Evolutionary conservation across 2,329 filamentous ascomycete species (phyloP), one percentile per base, ranked within the genome.

Genomic region (Aphanoascus verrucosus): DNA sequence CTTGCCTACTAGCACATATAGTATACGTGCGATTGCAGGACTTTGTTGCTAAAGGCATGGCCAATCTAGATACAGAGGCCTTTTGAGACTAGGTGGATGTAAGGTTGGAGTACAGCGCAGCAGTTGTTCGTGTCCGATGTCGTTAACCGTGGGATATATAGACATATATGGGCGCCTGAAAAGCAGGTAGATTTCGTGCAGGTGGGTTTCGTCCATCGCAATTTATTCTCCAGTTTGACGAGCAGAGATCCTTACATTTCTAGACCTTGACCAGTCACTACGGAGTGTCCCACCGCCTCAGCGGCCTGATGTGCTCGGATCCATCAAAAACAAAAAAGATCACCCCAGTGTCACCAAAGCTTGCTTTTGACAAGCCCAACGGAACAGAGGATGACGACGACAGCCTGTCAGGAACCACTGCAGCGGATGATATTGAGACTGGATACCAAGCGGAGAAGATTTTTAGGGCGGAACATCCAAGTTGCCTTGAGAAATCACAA

Each of bases 121-220:
- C 9, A 15, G 3, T 4, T 2, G 6, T 37, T 37, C 19, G 20
- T 38, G 14, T 46, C 28, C 15, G 17, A 12, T 11, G 9, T 19
- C 19, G 12, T 37, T 53, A 28, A 53, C 14, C 28, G 6, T 35
- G 34, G 19, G 15, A 35, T 47, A 40, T 34, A 35, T 57, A 83
- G 80, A 59, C 86, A 88, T 57, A 76, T 89, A 23, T 89, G 84
- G 82, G 75, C 79, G 45, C 84, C 84, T 0, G 78, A 80, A 60
- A 66, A 68, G 15, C 83, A 88, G 60, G 72, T 70, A 35, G 72
- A 77, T 2, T 63, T 77, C 8, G 73, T 88, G 43, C 71, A 73
- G 59, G 69, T 74, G 15, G 40, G 57, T 34, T 45, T 15, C 15
- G 20, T 1, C 20, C 11, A 5, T 50, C 15, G 9, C 19, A 12